These are phyloP conservation scores for Vicia faba DNA, from an alignment of 306 rosid species.

Conservation along the genomic window DNA sequence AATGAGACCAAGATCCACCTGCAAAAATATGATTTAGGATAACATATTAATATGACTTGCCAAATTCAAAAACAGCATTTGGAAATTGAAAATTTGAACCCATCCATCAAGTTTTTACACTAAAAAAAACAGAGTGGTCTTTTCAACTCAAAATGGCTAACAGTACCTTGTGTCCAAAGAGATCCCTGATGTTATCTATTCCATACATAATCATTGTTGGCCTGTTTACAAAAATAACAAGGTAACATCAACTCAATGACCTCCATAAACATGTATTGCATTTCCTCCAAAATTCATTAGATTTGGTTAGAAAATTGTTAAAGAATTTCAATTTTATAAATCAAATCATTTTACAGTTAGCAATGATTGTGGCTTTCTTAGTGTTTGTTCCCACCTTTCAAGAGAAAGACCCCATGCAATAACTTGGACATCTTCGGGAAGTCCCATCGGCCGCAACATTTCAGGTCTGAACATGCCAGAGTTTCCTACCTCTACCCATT, in stretches of 20 bases:
- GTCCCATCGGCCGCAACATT: constrained; percentile 97
- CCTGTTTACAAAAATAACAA: constrained; percentile 48
- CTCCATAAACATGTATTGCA: constrained; percentile 7
- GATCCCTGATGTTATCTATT: constrained; percentile 90
- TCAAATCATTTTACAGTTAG: constrained; percentile 1
- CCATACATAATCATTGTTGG: constrained; percentile 96
- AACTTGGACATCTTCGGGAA: constrained; percentile 93
- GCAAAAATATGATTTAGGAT: constrained; percentile 29
- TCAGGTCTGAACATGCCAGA: constrained; percentile 99
- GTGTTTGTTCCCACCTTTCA: constrained; percentile 63
- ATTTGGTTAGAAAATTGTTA: constrained; percentile 3
- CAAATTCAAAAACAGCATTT: background rate
- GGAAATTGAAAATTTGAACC: background rate
- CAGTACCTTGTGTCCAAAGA: constrained; percentile 86
- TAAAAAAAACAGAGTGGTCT: background rate
- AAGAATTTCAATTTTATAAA: constrained; percentile 1
- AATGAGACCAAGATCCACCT: constrained; percentile 91
- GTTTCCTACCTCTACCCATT: constrained; percentile 95
- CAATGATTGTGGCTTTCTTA: background rate
- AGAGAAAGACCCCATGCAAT: constrained; percentile 99
- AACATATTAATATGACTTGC: background rate
- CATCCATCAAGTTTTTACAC: constrained; percentile 20
- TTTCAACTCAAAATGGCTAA: constrained; percentile 18
- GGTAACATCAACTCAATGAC: constrained; percentile 12
- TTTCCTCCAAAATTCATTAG: background rate